phyloP scores from a whole-genome alignment of 768 basidiomycete species.

The Trametes cinnabarina region DNA sequence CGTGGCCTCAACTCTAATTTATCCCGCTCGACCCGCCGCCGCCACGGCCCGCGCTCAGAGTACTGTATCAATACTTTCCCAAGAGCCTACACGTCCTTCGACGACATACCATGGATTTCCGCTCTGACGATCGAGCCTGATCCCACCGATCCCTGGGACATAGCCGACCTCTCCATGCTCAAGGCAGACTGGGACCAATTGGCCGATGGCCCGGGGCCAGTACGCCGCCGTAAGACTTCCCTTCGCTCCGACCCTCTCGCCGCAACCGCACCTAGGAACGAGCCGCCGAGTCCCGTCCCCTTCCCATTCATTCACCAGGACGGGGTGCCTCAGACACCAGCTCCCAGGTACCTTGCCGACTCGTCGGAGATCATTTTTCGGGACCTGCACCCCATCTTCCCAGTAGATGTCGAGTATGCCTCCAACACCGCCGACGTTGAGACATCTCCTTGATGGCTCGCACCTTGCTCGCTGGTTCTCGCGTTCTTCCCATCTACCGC shows the following conservation, averaged over 20 bases:
- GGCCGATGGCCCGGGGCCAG: constrained; percentile 44
- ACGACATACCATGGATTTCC: constrained; percentile 68
- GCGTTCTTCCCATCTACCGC: neutral
- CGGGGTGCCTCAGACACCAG: constrained; percentile 18
- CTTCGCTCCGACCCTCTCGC: constrained; percentile 48
- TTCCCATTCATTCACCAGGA: constrained; percentile 8
- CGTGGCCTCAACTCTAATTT: constrained; percentile 32
- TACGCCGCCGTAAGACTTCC: constrained; percentile 57
- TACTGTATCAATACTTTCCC: constrained; percentile 37
- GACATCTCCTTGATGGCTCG: constrained; percentile 17
- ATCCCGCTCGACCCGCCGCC: constrained; percentile 42
- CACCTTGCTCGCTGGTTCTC: constrained; percentile 24
- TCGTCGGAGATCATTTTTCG: constrained; percentile 22
- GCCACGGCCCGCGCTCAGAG: constrained; percentile 42
- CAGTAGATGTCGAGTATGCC: constrained; percentile 10
- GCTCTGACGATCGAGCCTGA: constrained; percentile 50
- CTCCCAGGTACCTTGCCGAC: constrained; percentile 4
- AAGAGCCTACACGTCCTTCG: constrained; percentile 43
- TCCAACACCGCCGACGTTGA: constrained; percentile 11
- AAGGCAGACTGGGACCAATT: constrained; percentile 21
- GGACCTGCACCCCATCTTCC: constrained; percentile 21
- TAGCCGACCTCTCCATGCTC: constrained; percentile 68
- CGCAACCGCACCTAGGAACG: constrained; percentile 9
- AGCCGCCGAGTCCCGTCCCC: neutral
- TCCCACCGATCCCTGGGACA: constrained; percentile 45